Evolutionary conservation across 768 basidiomycete species (phyloP).

Genomic region (Amanita brunnescens): DNA sequence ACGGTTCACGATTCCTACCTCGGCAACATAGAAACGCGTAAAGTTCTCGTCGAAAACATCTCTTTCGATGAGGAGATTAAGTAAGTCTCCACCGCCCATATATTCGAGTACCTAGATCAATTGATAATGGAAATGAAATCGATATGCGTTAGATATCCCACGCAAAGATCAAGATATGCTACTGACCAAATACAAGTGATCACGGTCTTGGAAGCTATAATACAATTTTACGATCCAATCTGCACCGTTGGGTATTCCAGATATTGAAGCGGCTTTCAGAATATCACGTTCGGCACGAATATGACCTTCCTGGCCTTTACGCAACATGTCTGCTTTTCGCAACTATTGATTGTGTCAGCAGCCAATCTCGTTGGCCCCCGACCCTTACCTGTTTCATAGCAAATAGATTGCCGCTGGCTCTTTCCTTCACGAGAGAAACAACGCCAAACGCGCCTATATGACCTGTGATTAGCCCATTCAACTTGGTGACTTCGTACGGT

Average conservation of each 20-base stretch:
- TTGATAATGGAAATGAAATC: conserved; percentile 38
- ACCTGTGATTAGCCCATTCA: conserved; percentile 15
- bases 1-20: conserved; percentile 38
- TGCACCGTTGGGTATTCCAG: conserved; percentile 62
- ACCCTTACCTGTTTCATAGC: conserved; percentile 90
- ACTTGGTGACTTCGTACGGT: conserved; percentile 13
- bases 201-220: conserved; percentile 93
- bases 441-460: conserved; percentile 87
- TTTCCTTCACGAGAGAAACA: conserved; percentile 85
- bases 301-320: conserved; percentile 96
- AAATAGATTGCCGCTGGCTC: conserved; percentile 67
- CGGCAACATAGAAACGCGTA: conserved; percentile 89
- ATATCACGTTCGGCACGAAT: conserved; percentile 94
- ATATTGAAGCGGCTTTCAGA: conserved; percentile 81
- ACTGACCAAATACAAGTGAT: conserved; percentile 88
- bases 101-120: conserved; percentile 73
- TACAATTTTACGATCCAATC: conserved; percentile 93
- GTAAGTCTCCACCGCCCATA: conserved; percentile 94
- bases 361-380: not conserved
- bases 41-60: conserved; percentile 89
- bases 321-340: conserved; percentile 87
- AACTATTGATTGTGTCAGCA: conserved; percentile 34
- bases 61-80: conserved; percentile 90
- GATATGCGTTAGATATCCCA: conserved; percentile 30
- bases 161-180: conserved; percentile 12